Base-by-base conservation (phyloP, 441 rosid species). In the Capsella rubella region DNA sequence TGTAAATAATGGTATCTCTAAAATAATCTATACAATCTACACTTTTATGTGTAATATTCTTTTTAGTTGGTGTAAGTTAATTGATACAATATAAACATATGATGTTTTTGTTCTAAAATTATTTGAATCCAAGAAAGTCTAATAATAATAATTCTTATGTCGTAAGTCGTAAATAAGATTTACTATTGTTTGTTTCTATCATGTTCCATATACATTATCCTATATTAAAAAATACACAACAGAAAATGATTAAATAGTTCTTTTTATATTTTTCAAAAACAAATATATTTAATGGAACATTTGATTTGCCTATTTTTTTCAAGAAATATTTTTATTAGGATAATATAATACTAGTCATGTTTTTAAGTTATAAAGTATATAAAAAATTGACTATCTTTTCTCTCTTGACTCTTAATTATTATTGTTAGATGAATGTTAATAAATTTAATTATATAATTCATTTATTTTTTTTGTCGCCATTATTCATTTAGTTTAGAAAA, bases 371-470 rank as follows among this genome's bases (percentile, higher is more conserved):
- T 12, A 55, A 53, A 53, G 2, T 67, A 53, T 10, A 40, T 61
- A 40, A 39, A 37, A 53, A 10, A 15, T 15, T 4, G 43, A 16
- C 43, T 8, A 67, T 50, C 25, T 13, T 51, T 15, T 53, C 16
- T 67, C 13, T 28, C 15, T 54, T 43, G 53, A 68, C 31, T 68
- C 31, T 42, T 15, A 40, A 28, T 29, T 67, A 27, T 39, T n/a
- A 53, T 51, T 27, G 28, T n/a, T 15, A 11, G 31, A n/a, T 40
- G 7, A 18, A 10, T 67, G 5, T 52, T 9, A 27, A 52, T 28
- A 67, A 15, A 4, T 51, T 13, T n/a, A 9, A 8, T 50, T 37
- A 39, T 14, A 53, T 10, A 28, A 15, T 39, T 28, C 15, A 53
- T 13, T 13, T 1, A 45, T 16, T 16, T 16, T 16, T 16, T 16